A percentile compares a stretch with the other conserved stretches of the same genome.
These are phyloP conservation scores for Epichloe amarillans DNA, from an alignment of 2,329 filamentous ascomycete species.

Conservation along the genomic window DNA sequence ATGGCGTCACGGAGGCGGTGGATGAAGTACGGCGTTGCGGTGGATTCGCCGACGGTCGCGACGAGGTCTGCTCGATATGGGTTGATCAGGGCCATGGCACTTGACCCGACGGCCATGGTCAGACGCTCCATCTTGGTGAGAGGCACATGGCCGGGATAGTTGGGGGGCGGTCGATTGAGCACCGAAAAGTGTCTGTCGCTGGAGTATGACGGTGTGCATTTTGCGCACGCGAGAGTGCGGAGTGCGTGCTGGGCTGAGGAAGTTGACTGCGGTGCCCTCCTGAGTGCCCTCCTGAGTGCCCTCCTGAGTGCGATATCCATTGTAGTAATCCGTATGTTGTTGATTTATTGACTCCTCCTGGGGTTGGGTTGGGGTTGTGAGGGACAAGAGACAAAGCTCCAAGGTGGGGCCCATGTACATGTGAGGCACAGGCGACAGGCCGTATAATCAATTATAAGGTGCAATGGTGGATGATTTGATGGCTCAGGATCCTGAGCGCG, in stretches of 20 bases:
- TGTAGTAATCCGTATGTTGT: background rate
- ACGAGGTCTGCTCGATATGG: conserved; percentile 89
- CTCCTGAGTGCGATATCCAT: conserved; percentile 15
- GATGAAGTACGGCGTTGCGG: conserved; percentile 90
- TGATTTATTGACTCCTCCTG: background rate
- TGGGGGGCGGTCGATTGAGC: conserved; percentile 75
- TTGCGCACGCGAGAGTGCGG: conserved; percentile 5
- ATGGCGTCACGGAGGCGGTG: conserved; percentile 82
- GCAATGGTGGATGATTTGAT: too few relatives aligned
- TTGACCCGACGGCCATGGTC: conserved; percentile 53
- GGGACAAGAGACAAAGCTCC: too few relatives aligned
- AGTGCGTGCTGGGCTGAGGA: conserved; percentile 8
- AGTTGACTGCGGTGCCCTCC: conserved; percentile 10
- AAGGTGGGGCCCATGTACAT: too few relatives aligned
- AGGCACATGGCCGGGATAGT: conserved; percentile 86
- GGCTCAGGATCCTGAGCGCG: too few relatives aligned
- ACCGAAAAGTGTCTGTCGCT: conserved; percentile 51
- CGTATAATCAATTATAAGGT: too few relatives aligned
- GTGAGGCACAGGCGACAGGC: too few relatives aligned
- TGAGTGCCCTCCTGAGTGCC: conserved; percentile 10
- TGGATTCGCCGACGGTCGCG: conserved; percentile 85
- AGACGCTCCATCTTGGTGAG: conserved; percentile 66
- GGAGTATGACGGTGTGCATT: background rate
- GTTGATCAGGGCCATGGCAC: conserved; percentile 52
- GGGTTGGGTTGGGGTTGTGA: too few relatives aligned